Evolutionary conservation across 1,284 basidiomycete species (phyloP), one percentile per base, ranked within the genome.

Genomic region (Vanrija humicola): DNA sequence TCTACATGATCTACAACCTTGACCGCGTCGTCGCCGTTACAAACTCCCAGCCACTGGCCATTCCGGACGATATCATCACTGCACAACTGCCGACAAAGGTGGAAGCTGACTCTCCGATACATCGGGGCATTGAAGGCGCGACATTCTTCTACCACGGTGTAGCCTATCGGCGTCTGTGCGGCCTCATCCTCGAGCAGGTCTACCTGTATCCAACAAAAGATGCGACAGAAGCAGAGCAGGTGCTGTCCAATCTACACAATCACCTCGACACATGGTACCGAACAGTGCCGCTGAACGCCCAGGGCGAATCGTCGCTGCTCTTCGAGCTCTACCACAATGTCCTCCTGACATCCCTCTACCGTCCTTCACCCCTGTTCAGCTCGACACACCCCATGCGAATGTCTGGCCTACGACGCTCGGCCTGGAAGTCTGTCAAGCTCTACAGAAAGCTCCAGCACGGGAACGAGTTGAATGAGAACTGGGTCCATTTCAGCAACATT

Each of bases 1-100:
- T 58, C 45, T 58, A 53, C 52, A 43, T 38, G 2, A 25, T 58
- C 34, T 51, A 55, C 29, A 46, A 28, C 14, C 25, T 53, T 23
- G 56, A 58, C 23, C 38, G 56, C 23, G 15, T 44, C 15, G 44
- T 46, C 23, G 21, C 44, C 23, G 28, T 26, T 6, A 25, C 28
- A 6, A n/a, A 25, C 12, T 21, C 28, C 44, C 16, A 46, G 23
- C 44, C 44, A 4, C 44, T 46, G 4, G 21, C 44, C 9, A 46
- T 46, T 25, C 44, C 44, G 6, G 44, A 46, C 26, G 16, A 26
- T 8, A 28, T 46, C 16, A 46, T 46, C 28, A 25, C 44, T 15
- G 34, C 12, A 2, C 9, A 34, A 5, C 34, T 34, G 9, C 34
- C 34, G 34, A 34, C 9, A 8, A 34, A 34, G 14, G 34, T 34